Evolutionary conservation across 2,329 filamentous ascomycete genomes (phyloP).

Genomic region (Canariomyces notabilis): DNA sequence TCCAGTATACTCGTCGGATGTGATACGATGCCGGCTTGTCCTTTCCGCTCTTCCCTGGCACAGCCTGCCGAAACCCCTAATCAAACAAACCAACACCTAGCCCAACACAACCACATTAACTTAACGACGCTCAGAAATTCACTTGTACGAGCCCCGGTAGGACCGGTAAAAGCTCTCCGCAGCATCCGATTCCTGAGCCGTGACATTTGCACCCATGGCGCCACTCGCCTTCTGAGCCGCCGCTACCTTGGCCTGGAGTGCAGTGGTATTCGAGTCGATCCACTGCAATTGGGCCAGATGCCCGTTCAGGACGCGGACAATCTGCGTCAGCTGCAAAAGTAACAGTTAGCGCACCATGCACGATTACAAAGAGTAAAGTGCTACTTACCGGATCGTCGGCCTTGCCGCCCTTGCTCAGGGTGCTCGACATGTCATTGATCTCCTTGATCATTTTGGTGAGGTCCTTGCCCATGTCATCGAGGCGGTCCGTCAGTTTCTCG

Average conservation of each 20-base stretch:
- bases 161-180: slow-evolving; percentile 89
- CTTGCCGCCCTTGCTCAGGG: slow-evolving; percentile 82
- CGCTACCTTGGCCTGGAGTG: slow-evolving; percentile 75
- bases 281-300: slow-evolving; percentile 89
- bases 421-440: slow-evolving; percentile 89
- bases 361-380: neutral
- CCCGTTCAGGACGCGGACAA: slow-evolving; percentile 89
- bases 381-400: slow-evolving; percentile 76
- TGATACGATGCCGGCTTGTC: neutral
- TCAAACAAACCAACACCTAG: slow-evolving; percentile 16
- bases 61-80: neutral
- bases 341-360: slow-evolving; percentile 15
- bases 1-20: neutral
- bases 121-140: neutral
- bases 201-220: slow-evolving; percentile 52
- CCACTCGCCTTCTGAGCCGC: slow-evolving; percentile 76
- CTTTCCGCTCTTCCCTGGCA: neutral
- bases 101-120: slow-evolving; percentile 6
- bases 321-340: slow-evolving; percentile 70
- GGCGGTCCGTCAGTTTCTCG: slow-evolving; percentile 82
- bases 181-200: slow-evolving; percentile 61
- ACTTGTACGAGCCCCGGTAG: slow-evolving; percentile 65
- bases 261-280: slow-evolving; percentile 81
- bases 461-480: slow-evolving; percentile 92
- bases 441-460: slow-evolving; percentile 96